Evolutionary conservation across 306 rosid species (phyloP), one percentile per base, ranked within the genome.

Genomic region (Lathyrus sativus): DNA sequence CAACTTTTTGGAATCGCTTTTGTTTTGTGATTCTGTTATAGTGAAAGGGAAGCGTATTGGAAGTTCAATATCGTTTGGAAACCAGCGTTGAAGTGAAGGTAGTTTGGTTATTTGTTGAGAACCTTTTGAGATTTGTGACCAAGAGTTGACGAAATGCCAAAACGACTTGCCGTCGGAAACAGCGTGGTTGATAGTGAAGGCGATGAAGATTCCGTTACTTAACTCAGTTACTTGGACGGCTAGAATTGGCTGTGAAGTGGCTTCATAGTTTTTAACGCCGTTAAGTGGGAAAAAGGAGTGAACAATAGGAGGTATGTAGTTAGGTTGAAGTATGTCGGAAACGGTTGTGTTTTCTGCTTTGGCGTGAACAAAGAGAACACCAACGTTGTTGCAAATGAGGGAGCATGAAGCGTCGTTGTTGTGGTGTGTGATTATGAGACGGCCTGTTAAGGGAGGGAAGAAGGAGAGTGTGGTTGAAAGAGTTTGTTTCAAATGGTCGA

Each of bases 201-300:
- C 85, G 9, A 84, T 46, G 78, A 84, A 81, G 57, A 81, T 3
- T 10, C 81, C 89, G 44, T 85, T 79, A 5, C 22, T 14, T 3
- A 85, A 39, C 80, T 85, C 84, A 0, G 82, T 85, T 11, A 83
- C 78, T 53, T 85, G 90, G 0, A 81, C 68, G 0, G 84, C 85
- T 11, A 84, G 54, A 38, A 84, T 35, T 0, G 88, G 79, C 4
- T 49, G 65, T 0, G 84, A 68, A 0, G 74, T 56, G 4, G 73
- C 74, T 17, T 73, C 12, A 4, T 39, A 4, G 68, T 65, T 73
- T 50, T 26, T 9, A 12, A 48, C 68, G 2, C 73, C 68, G 33
- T 72, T 76, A 7, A 72, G 69, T n/a, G 48, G 54, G 55, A 78
- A 78, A 79, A 84, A 81, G 6, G 79, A 78, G 61, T 7, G 31